phyloP scores from a whole-genome alignment of 1,284 basidiomycete genomes.

The Trichosporon sp. region DNA sequence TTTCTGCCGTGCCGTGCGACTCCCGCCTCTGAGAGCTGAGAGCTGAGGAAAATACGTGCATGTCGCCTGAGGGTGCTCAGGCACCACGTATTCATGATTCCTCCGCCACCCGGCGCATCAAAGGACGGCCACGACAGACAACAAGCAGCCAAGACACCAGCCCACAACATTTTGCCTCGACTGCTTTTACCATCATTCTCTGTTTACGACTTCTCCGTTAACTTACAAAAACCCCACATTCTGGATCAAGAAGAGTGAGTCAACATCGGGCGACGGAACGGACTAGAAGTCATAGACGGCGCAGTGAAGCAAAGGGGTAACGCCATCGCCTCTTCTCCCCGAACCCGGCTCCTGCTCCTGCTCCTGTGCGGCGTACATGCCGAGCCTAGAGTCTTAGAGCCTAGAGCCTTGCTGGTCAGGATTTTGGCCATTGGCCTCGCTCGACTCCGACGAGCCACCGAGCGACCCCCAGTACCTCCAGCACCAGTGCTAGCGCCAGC shows the following conservation, averaged over 20 bases:
- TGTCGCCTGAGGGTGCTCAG: neutral
- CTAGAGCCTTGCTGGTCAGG: neutral
- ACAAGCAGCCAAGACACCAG: no score
- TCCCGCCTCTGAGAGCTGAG: no score
- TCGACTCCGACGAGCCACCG: neutral
- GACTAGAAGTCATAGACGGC: no score
- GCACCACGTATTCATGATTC: neutral
- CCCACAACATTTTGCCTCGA: neutral
- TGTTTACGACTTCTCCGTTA: no score
- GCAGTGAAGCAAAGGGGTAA: no score
- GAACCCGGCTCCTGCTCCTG: no score
- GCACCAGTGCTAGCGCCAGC: no score
- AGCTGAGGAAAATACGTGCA: no score
- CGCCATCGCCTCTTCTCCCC: no score
- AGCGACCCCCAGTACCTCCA: neutral
- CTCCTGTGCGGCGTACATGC: neutral
- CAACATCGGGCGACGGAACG: neutral
- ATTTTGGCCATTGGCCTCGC: neutral
- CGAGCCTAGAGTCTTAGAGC: neutral
- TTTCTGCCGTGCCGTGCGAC: no score
- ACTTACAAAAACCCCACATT: no score
- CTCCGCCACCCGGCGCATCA: neutral
- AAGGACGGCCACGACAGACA: neutral
- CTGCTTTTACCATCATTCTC: neutral
- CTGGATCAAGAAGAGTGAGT: neutral